Conservation (phyloP, 768 basidiomycete species). For the Lepiota brunneoincarnata region DNA sequence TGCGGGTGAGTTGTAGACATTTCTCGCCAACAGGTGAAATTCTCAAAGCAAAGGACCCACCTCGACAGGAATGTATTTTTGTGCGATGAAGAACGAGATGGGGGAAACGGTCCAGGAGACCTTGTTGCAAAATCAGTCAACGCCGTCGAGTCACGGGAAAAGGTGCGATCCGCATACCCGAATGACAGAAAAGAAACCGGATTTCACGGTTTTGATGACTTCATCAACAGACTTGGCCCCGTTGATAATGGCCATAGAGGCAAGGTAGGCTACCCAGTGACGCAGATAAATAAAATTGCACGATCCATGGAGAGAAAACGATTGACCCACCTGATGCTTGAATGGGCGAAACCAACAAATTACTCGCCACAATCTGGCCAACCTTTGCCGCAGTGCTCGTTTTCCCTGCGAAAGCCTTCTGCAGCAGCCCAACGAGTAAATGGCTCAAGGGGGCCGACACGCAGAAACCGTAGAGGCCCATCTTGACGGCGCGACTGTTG, state of each 20-base stretch:
- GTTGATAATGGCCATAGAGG: conserved; percentile 81
- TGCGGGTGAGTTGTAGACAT: conserved; percentile 5
- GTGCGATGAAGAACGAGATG: conserved; percentile 69
- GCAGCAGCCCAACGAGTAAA: conserved; percentile 65
- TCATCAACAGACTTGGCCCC: conserved; percentile 70
- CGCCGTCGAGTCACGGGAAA: neutral
- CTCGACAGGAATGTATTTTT: conserved; percentile 76
- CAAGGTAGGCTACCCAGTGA: conserved; percentile 54
- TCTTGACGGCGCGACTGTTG: conserved; percentile 72
- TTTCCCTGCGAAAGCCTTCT: conserved; percentile 76
- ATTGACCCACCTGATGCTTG: conserved; percentile 57
- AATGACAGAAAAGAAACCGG: conserved; percentile 72
- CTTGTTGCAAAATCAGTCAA: conserved; percentile 32
- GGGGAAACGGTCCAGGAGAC: conserved; percentile 82
- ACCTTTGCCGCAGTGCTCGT: conserved; percentile 61
- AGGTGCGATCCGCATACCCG: conserved; percentile 39
- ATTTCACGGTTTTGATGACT: conserved; percentile 63
- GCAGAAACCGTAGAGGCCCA: conserved; percentile 80
- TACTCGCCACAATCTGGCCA: conserved; percentile 73
- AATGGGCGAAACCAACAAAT: conserved; percentile 73
- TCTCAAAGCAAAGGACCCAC: conserved; percentile 32
- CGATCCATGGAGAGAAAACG: neutral
- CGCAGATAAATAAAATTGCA: neutral
- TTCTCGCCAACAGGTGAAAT: neutral
- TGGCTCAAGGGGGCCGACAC: conserved; percentile 84